phyloP scores from a whole-genome alignment of 257 asterid genomes.

The Ballota nigra region DNA sequence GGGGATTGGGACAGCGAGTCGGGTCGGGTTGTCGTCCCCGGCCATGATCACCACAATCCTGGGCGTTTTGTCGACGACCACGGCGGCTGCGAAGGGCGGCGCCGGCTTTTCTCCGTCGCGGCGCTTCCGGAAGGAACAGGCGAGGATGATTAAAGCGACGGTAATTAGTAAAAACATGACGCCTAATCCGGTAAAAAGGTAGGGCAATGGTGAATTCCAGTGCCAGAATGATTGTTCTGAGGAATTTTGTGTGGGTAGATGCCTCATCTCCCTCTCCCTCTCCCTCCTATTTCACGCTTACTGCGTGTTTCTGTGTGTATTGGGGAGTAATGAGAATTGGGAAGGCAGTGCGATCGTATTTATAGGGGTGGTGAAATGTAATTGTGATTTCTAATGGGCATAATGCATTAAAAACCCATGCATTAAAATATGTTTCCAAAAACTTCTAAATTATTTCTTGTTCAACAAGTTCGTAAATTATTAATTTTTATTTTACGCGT shows the following conservation, averaged over 20 bases:
- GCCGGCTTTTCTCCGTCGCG: conserved; percentile 33
- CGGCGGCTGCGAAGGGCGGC: neutral
- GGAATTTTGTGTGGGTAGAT: neutral
- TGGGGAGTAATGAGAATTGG: neutral
- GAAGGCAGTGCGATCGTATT: neutral
- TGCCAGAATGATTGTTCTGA: conserved; percentile 38
- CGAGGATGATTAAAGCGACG: conserved; percentile 50
- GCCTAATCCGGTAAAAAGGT: conserved; percentile 55
- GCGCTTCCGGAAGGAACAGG: conserved; percentile 45
- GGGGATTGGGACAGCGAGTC: conserved; percentile 51
- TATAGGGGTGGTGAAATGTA: conserved; percentile 17
- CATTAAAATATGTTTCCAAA: too few species aligned
- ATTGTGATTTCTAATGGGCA: too few species aligned
- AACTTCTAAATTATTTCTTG: too few species aligned
- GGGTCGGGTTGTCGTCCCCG: conserved; percentile 69
- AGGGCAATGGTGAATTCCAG: conserved; percentile 77
- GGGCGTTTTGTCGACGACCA: conserved; percentile 31
- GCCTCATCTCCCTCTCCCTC: conserved; percentile 30
- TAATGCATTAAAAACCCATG: too few species aligned
- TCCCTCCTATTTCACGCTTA: neutral
- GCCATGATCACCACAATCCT: conserved; percentile 75
- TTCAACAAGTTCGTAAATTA: too few species aligned
- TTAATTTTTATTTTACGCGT: too few species aligned
- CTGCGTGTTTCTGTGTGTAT: conserved; percentile 5
- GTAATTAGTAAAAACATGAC: conserved; percentile 41